These are phyloP conservation scores for Bruguiera sexangula DNA, from an alignment of 345 rosid genomes.

Conservation along the genomic window DNA sequence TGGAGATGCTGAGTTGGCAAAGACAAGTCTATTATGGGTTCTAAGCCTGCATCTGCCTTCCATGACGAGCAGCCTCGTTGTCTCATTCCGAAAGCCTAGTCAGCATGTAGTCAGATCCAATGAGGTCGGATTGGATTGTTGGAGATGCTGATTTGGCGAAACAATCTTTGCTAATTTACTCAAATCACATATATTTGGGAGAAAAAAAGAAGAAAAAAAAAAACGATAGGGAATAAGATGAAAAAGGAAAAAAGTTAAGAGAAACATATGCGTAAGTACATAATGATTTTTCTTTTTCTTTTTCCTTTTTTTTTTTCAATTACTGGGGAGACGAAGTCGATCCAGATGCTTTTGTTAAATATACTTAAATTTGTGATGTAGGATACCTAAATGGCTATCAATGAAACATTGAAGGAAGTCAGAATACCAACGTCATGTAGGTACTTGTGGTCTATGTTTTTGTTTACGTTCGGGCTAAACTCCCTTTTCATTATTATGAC, in stretches of 20 bases:
- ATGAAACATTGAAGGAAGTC: too few relatives aligned
- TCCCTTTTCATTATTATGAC: too few relatives aligned
- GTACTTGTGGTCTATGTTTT: background rate
- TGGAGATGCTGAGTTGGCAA: constrained; percentile 28
- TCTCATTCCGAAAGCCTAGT: constrained; percentile 74
- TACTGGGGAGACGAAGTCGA: constrained; percentile 33
- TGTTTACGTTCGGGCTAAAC: too few relatives aligned
- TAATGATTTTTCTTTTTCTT: background rate
- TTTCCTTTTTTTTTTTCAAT: background rate
- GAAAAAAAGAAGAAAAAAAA: too few relatives aligned
- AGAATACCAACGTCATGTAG: background rate
- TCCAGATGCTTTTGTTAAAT: constrained; percentile 17
- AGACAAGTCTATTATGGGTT: constrained; percentile 39
- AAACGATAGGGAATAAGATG: background rate
- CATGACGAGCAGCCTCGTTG: constrained; percentile 87
- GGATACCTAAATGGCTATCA: background rate
- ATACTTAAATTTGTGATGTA: background rate
- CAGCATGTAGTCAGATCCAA: constrained; percentile 50
- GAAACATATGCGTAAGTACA: background rate
- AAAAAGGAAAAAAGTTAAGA: background rate
- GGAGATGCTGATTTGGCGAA: constrained; percentile 19
- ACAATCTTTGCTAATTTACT: background rate
- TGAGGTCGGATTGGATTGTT: constrained; percentile 48
- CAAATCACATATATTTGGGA: too few relatives aligned
- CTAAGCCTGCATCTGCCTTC: constrained; percentile 81